A percentile compares a stretch with the other conserved stretches of the same genome.
Evolutionary conservation across 1,284 basidiomycete species (phyloP).

Genomic region (Tilletia caries): DNA sequence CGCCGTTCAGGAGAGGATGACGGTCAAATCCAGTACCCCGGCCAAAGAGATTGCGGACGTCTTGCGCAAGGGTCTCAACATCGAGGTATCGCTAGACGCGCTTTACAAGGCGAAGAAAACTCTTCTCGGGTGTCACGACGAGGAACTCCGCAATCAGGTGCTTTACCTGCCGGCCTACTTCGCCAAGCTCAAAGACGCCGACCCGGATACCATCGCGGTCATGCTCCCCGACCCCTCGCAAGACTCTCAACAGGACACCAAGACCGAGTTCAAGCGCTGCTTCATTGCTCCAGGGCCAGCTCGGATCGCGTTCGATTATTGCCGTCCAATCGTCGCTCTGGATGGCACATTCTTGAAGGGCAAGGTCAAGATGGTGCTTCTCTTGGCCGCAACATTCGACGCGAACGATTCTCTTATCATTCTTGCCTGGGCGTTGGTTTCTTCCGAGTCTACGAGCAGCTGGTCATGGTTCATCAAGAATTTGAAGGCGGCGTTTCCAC

Average conservation of each 20-base stretch:
- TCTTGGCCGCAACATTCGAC: background rate
- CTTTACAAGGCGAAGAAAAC: background rate
- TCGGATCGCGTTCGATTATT: background rate
- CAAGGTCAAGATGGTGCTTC: background rate
- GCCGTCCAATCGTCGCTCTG: background rate
- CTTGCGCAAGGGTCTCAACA: background rate
- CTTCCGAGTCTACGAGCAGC: background rate
- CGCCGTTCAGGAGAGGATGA: background rate
- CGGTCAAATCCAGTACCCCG: background rate
- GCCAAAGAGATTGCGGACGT: background rate
- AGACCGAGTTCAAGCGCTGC: background rate
- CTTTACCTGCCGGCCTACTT: background rate
- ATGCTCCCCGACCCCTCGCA: background rate
- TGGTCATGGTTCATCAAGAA: constrained; percentile 1
- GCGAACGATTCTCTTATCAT: background rate
- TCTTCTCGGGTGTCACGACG: background rate
- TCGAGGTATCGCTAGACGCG: background rate
- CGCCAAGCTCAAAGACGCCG: background rate
- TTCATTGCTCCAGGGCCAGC: background rate
- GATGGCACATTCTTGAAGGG: background rate
- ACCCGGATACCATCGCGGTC: background rate
- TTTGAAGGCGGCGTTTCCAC: background rate
- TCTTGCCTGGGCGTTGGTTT: background rate
- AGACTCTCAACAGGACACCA: background rate
- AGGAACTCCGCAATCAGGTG: background rate